Percentiles rank a stretch among this genome's conserved stretches.
These are phyloP conservation scores for Penicillium sp. DNA, from an alignment of 2,329 filamentous ascomycete genomes.

Conservation along the genomic window DNA sequence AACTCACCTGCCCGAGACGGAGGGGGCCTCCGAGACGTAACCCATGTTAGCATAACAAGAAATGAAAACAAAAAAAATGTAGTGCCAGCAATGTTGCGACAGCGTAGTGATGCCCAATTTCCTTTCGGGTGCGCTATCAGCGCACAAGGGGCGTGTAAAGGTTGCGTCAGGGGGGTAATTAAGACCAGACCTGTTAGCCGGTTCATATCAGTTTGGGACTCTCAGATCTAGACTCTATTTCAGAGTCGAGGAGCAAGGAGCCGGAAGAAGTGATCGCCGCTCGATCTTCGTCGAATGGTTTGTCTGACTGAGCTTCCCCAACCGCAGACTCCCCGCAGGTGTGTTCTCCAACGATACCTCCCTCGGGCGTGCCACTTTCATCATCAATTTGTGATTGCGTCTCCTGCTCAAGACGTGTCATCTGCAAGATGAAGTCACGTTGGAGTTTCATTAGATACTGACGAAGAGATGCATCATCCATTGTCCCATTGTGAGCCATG, in stretches of 20 bases:
- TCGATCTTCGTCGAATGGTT: too few species aligned
- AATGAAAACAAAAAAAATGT: too few species aligned
- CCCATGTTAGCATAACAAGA: too few species aligned
- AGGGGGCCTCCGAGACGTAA: too few species aligned
- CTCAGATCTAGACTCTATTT: not conserved
- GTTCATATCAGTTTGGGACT: slow-evolving; percentile 1
- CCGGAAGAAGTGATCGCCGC: not conserved
- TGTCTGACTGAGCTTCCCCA: too few species aligned
- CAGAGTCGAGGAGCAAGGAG: slow-evolving; percentile 4
- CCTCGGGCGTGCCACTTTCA: slow-evolving; percentile 5
- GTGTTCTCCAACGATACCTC: not conserved
- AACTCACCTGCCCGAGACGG: too few species aligned
- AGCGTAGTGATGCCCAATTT: too few species aligned
- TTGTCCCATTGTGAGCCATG: slow-evolving; percentile 59
- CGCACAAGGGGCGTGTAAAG: too few species aligned
- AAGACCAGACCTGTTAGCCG: too few species aligned
- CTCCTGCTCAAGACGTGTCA: slow-evolving; percentile 58
- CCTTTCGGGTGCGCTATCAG: too few species aligned
- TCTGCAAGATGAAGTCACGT: slow-evolving; percentile 65
- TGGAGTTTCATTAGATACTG: slow-evolving; percentile 63
- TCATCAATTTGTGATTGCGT: slow-evolving; percentile 15
- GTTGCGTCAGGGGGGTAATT: too few species aligned
- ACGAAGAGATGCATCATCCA: slow-evolving; percentile 58
- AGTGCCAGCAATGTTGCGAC: too few species aligned
- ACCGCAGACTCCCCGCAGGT: not conserved